phyloP scores from a whole-genome alignment of 345 rosid species.

The Gossypium anomalum region DNA sequence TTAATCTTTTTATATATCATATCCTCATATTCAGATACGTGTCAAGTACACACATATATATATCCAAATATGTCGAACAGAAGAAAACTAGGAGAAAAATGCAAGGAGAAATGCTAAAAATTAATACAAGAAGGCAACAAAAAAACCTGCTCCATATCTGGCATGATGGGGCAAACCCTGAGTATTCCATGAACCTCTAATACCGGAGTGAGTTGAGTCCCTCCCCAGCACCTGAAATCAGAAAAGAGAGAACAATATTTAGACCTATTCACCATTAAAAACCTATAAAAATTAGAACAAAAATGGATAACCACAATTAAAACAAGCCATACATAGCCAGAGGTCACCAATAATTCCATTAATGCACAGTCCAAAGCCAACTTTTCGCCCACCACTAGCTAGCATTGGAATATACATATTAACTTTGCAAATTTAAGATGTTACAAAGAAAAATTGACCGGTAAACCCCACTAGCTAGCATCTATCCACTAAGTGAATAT shows the following conservation, averaged over 20 bases:
- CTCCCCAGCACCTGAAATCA: slow-evolving; percentile 25
- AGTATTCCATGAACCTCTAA: slow-evolving; percentile 31
- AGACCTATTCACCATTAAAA: background rate
- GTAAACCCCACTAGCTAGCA: slow-evolving; percentile 5
- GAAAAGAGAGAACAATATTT: background rate
- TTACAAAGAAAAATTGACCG: background rate
- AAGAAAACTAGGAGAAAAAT: background rate
- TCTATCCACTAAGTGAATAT: background rate
- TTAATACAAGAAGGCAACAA: background rate
- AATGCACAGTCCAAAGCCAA: background rate
- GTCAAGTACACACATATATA: background rate
- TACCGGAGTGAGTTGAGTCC: slow-evolving; percentile 20
- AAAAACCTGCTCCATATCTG: background rate
- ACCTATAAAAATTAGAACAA: background rate
- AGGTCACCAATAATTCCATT: slow-evolving; percentile 4
- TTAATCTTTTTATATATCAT: no score
- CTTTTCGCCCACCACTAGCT: background rate
- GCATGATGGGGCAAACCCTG: slow-evolving; percentile 30
- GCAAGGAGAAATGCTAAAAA: background rate
- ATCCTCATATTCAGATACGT: no score
- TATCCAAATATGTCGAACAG: background rate
- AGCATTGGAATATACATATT: background rate
- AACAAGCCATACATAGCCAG: background rate
- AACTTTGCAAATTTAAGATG: background rate
- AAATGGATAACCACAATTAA: background rate